Evolutionary conservation across 2,329 filamentous ascomycete genomes (phyloP), one percentile per base, ranked within the genome.

Genomic region (Triangularia verruculosa): DNA sequence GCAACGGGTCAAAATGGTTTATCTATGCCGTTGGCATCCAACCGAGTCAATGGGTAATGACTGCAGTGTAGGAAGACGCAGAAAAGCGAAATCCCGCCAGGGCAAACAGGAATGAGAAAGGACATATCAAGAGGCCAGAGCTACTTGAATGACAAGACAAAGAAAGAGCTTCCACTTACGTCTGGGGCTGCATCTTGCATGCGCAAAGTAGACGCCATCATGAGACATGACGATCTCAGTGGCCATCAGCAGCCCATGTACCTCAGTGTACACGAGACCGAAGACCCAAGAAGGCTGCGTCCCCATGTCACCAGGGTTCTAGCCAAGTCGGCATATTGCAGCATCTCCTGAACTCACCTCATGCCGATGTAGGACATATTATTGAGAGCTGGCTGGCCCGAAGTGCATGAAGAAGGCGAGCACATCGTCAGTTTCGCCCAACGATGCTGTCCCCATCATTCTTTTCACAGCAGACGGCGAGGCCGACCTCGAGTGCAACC

Each of bases 11-110:
- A 55, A 55, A 61, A 72, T 25, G 58, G 12, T 79, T 72, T 28
- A 74, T 83, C 78, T 83, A 73, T 82, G 82, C 81, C 82, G 82
- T 78, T 75, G 56, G 78, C 79, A 80, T 80, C 83, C 80, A 80
- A 78, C 75, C 78, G 79, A 73, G 78, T 73, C 79, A 79, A 81
- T 75, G 70, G 74, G 70, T 55, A 47, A 52, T 76, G 77, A 75
- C 76, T 67, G 72, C 78, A 77, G 78, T 80, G 80, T 80, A 80
- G 79, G 82, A 80, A 77, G 72, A 67, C 67, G 53, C 64, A 43
- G 62, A 28, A 43, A 22, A 57, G 58, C 51, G 65, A 59, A 59
- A 60, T 63, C 62, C 67, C 64, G 66, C 66, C 66, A 62, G 62
- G 67, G 67, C 67, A 69, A 56, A 24, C 11, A 24, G 15, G 51